A percentile compares a stretch with the other conserved stretches of the same genome.
Evolutionary conservation across 2,329 filamentous ascomycete genomes (phyloP).

Genomic region (Aspergillus sp.): DNA sequence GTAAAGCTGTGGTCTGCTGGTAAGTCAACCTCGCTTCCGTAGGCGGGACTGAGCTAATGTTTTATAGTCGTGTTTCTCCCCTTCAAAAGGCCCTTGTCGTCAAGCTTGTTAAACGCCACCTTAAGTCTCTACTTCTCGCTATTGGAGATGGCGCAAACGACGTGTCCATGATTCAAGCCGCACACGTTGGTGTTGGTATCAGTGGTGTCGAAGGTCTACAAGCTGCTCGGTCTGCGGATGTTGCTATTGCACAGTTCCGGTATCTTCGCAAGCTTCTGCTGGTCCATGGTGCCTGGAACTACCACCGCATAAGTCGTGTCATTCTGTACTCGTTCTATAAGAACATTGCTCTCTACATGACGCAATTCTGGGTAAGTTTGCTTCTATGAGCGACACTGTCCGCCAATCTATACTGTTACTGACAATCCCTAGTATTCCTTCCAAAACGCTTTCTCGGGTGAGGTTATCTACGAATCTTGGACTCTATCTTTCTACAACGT

Average conservation of each 20-base stretch:
- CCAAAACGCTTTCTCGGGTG: conserved; percentile 95
- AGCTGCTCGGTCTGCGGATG: conserved; percentile 91
- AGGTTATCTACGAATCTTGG: conserved; percentile 99
- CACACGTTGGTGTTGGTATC: conserved; percentile 96
- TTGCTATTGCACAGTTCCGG: conserved; percentile 93
- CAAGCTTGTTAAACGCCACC: conserved; percentile 94
- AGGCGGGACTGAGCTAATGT: conserved; percentile 11
- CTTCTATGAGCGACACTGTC: not conserved
- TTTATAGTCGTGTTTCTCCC: conserved; percentile 80
- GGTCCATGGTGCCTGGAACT: conserved; percentile 96
- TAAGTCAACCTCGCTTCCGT: conserved; percentile 34
- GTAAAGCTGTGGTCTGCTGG: conserved; percentile 97
- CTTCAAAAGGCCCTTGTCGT: conserved; percentile 96
- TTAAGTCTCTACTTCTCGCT: conserved; percentile 87
- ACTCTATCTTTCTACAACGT: conserved; percentile 99
- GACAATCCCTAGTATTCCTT: conserved; percentile 74
- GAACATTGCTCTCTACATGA: conserved; percentile 98
- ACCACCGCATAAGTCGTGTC: conserved; percentile 93
- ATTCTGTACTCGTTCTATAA: conserved; percentile 99
- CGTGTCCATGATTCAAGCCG: conserved; percentile 99
- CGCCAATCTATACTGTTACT: conserved; percentile 6
- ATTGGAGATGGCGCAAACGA: conserved; percentile 98
- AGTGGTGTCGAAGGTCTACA: conserved; percentile 96
- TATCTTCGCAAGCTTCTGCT: conserved; percentile 91
- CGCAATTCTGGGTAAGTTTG: conserved; percentile 87